A percentile compares a stretch with the other conserved stretches of the same genome.
These are phyloP conservation scores for Plectosphaerella sp. DNA, from an alignment of 2,329 filamentous ascomycete genomes.

Conservation along the genomic window DNA sequence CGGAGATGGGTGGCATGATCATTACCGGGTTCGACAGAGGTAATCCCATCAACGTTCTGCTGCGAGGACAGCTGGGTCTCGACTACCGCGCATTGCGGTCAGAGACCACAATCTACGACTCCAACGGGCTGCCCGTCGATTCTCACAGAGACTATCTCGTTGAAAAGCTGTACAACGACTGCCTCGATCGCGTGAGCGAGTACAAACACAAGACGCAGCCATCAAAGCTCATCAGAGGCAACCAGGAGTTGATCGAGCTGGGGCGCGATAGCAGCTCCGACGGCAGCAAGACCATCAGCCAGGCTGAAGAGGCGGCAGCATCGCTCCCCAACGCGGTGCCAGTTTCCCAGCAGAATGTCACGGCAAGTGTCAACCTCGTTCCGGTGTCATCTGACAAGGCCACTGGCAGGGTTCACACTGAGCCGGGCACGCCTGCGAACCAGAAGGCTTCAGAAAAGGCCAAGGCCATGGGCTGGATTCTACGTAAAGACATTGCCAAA, in stretches of 20 bases:
- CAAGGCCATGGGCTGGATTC: conserved; percentile 74
- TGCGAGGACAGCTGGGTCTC: conserved; percentile 84
- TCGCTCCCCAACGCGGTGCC: conserved; percentile 51
- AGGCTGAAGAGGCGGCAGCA: conserved; percentile 66
- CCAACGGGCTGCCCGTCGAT: conserved; percentile 73
- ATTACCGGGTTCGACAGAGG: conserved; percentile 95
- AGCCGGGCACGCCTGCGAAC: conserved; percentile 64
- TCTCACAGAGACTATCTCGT: conserved; percentile 74
- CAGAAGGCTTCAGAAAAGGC: conserved; percentile 74
- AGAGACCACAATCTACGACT: conserved; percentile 88
- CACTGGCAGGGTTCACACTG: conserved; percentile 68
- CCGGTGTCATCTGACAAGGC: conserved; percentile 63
- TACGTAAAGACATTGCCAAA: conserved; percentile 60
- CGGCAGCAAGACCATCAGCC: conserved; percentile 65
- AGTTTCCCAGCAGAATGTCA: conserved; percentile 49
- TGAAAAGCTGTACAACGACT: conserved; percentile 91
- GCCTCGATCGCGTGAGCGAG: conserved; percentile 83
- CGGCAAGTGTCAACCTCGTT: conserved; percentile 51
- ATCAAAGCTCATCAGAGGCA: conserved; percentile 72
- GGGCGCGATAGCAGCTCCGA: conserved; percentile 74
- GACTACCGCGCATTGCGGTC: conserved; percentile 76
- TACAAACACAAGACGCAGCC: conserved; percentile 77
- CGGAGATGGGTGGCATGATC: conserved; percentile 97
- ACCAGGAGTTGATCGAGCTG: conserved; percentile 74
- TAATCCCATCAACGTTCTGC: conserved; percentile 86